A percentile compares a stretch with the other conserved stretches of the same genome.
Evolutionary conservation across 176 grass and related monocot genomes (phyloP).

Genomic region (Oryza officinalis): DNA sequence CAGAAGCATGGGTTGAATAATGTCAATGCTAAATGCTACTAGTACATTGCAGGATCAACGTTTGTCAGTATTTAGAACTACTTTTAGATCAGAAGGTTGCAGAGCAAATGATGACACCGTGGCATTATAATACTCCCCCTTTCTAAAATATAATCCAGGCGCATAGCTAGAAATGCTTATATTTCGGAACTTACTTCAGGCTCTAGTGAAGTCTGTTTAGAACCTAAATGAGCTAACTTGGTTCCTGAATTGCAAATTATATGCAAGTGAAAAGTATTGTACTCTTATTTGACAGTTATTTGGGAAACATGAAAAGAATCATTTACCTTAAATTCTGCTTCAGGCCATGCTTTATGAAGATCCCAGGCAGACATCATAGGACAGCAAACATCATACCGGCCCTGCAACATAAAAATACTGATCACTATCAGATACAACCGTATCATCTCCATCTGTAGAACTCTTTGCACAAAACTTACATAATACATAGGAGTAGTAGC

Average conservation of each 20-base stretch:
- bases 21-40: not conserved
- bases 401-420: slow-evolving; percentile 52
- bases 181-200: not conserved
- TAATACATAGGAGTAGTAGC: not conserved
- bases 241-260: not conserved
- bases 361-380: slow-evolving; percentile 99
- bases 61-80: not conserved
- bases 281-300: not conserved
- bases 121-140: not conserved
- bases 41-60: not conserved
- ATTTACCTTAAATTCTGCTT: slow-evolving; percentile 86
- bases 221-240: slow-evolving; percentile 7
- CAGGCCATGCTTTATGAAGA: slow-evolving; percentile 97
- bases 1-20: not conserved
- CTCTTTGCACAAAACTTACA: not conserved
- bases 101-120: not conserved
- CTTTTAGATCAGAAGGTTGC: not conserved
- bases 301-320: not conserved
- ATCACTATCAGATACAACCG: not conserved
- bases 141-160: no score
- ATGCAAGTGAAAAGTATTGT: not conserved
- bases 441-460: not conserved
- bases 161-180: no score
- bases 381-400: slow-evolving; percentile 90
- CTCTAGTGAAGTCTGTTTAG: not conserved